Evolutionary conservation across 1,139 yeast genomes (phyloP), one percentile per base, ranked within the genome.

Genomic region (Scheffersomyces stambukii): DNA sequence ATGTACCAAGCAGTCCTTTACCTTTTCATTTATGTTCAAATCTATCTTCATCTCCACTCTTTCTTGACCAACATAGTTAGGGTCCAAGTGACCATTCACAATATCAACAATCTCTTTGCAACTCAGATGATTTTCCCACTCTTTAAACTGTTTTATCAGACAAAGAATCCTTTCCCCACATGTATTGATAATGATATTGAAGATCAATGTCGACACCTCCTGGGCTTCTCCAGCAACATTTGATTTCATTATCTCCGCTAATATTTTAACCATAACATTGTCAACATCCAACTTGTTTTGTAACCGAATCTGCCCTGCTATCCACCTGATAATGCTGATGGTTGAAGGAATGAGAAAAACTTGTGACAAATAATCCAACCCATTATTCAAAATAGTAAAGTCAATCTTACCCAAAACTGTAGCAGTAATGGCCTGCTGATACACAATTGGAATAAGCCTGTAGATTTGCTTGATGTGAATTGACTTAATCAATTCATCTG

Each of bases 401-500:
- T 51, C 54, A 6, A 84, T 65, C 12, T 74, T 60, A 2, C 76
- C 76, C 12, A 67, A 50, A 19, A 71, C 70, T 29, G 76, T 64
- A 0, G 95, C 88, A 13, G 68, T 52, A 5, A 85, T 64, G 0
- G 86, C 80, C 48, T 86, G 93, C 37, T 77, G 78, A 44, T 85
- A 77, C 9, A 89, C 74, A 4, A 75, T 64, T 1, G 96, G 94
- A 10, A 86, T 71, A 25, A 89, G 52, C 23, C 69, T 67, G 36
- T 82, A 75, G 28, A 84, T 72, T 35, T 84, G 91, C 42, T 78
- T 75, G 14, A 82, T 72, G 12, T 78, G 65, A 3, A 85, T 75
- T 4, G 77, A 63, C 41, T 78, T 74, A 47, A 88, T 76, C 32
- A 88, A 59, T 19, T 82, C 89, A 52, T 89, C 96, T 0, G 95